Evolutionary conservation across 1,284 basidiomycete genomes (phyloP).

Genomic region (Xerocomus amazonicus): DNA sequence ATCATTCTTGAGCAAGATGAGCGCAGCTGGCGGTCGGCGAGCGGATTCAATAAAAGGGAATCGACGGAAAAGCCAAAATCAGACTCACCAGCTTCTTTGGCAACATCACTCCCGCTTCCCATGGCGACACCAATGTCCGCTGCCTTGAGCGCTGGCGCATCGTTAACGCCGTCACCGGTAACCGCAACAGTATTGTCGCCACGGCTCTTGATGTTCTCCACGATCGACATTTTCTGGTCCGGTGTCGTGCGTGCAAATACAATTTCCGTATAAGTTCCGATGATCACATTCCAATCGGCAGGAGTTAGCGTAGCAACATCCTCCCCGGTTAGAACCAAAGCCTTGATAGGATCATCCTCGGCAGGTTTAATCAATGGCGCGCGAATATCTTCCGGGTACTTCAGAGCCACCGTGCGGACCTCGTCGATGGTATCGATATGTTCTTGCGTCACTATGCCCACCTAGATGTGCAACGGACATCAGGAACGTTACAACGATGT

Average conservation of each 20-base stretch:
- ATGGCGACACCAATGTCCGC: constrained; percentile 86
- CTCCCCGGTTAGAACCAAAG: constrained; percentile 44
- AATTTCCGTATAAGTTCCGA: constrained; percentile 50
- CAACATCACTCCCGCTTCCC: constrained; percentile 84
- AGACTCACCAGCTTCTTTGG: constrained; percentile 51
- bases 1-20: constrained; percentile 35
- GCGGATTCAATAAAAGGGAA: background rate
- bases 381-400: too few species aligned
- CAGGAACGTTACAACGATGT: constrained; percentile 41
- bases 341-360: constrained; percentile 29
- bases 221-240: constrained; percentile 58
- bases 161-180: constrained; percentile 58
- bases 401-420: constrained; percentile 8
- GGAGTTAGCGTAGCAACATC: constrained; percentile 45
- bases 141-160: constrained; percentile 63
- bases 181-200: constrained; percentile 49
- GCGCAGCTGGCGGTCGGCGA: constrained; percentile 19
- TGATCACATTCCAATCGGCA: constrained; percentile 45
- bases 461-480: constrained; percentile 30
- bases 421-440: constrained; percentile 41
- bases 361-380: constrained; percentile 34
- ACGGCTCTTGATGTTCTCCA: constrained; percentile 50
- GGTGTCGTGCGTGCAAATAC: constrained; percentile 61
- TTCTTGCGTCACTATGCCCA: constrained; percentile 55
- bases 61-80: background rate